A percentile compares a stretch with the other conserved stretches of the same genome.
These are phyloP conservation scores for Emmonsiellopsis sp. DNA, from an alignment of 2,329 filamentous ascomycete genomes.

Conservation along the genomic window DNA sequence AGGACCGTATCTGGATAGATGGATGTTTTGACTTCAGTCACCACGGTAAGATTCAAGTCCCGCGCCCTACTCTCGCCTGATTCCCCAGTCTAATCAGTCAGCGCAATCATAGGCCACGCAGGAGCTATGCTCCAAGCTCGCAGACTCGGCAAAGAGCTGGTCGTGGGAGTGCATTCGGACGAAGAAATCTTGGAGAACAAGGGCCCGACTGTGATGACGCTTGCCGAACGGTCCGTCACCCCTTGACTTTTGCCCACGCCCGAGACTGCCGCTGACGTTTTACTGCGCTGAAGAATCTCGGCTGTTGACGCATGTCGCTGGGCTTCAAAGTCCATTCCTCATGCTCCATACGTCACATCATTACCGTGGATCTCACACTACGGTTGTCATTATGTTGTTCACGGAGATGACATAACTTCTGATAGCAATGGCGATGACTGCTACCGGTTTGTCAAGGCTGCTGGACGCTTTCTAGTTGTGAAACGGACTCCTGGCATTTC, in stretches of 20 bases:
- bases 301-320: slow-evolving; percentile 93
- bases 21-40: slow-evolving; percentile 99
- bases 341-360: slow-evolving; percentile 89
- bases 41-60: slow-evolving; percentile 53
- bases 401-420: slow-evolving; percentile 94
- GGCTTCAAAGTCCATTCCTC: slow-evolving; percentile 72
- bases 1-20: slow-evolving; percentile 89
- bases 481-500: slow-evolving; percentile 94
- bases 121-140: slow-evolving; percentile 95
- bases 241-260: neutral
- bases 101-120: slow-evolving; percentile 60
- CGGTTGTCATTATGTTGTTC: slow-evolving; percentile 89
- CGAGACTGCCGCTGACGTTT: slow-evolving; percentile 4
- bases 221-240: slow-evolving; percentile 62
- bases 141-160: slow-evolving; percentile 77
- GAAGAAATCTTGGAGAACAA: slow-evolving; percentile 95
- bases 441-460: slow-evolving; percentile 94
- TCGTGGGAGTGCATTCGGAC: slow-evolving; percentile 90
- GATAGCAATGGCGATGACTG: slow-evolving; percentile 91
- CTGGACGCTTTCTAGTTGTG: slow-evolving; percentile 89
- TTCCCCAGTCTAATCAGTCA: slow-evolving; percentile 6
- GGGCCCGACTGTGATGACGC: slow-evolving; percentile 92
- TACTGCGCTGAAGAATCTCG: slow-evolving; percentile 50
- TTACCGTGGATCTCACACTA: slow-evolving; percentile 92
- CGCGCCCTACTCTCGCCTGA: neutral